Conservation (phyloP, 2,329 filamentous ascomycete genomes). For the Penicillium sp. region DNA sequence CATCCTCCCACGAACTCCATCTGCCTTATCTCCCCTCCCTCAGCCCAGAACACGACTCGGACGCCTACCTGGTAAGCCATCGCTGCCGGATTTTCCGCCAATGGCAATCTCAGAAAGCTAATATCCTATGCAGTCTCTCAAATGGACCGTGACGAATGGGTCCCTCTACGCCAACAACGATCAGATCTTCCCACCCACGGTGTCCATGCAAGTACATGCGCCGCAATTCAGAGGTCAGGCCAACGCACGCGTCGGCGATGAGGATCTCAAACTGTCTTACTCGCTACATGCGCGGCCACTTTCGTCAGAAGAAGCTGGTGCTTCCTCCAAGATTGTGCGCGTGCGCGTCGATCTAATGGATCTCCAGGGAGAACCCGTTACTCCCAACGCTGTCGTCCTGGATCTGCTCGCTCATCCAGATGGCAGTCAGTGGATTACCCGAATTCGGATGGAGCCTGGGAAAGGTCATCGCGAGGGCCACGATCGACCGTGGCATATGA, state of each 20-base stretch:
- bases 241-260: conserved; percentile 2
- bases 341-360: conserved; percentile 29
- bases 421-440: conserved; percentile 28
- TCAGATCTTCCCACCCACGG: conserved; percentile 30
- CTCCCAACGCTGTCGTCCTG: conserved; percentile 31
- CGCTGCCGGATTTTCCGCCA: neutral
- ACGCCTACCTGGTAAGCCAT: conserved; percentile 18
- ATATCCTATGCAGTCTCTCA: conserved; percentile 25
- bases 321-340: conserved; percentile 15
- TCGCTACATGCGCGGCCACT: conserved; percentile 27
- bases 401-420: conserved; percentile 29
- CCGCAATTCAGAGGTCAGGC: conserved; percentile 19
- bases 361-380: conserved; percentile 27
- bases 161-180: conserved; percentile 32
- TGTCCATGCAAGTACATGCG: conserved; percentile 30
- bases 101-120: neutral
- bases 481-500: conserved; percentile 23
- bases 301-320: conserved; percentile 16
- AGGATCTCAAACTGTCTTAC: conserved; percentile 25
- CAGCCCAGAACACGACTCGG: neutral
- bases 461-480: conserved; percentile 8
- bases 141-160: conserved; percentile 30
- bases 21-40: conserved; percentile 21
- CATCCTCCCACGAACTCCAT: conserved; percentile 18
- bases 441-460: conserved; percentile 27